These are phyloP conservation scores for Pleoardoris graminearum DNA, from an alignment of 2,329 filamentous ascomycete genomes.

Conservation along the genomic window DNA sequence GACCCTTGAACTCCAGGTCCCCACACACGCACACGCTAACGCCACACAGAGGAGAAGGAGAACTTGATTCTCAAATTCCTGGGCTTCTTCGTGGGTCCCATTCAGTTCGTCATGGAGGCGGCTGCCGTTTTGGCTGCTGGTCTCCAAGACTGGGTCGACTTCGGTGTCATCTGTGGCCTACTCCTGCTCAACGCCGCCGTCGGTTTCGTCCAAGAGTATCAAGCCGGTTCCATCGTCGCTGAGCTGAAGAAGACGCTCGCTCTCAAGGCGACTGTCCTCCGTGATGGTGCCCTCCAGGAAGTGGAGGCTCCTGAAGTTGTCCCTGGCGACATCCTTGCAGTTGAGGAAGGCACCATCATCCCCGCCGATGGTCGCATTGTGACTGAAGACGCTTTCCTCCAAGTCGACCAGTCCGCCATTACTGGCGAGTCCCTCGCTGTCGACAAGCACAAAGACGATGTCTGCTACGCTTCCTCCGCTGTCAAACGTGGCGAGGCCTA, in stretches of 20 bases:
- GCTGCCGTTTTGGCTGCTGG: constrained; percentile 80
- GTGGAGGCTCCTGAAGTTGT: constrained; percentile 83
- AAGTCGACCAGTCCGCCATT: constrained; percentile 90
- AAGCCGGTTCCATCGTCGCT: constrained; percentile 87
- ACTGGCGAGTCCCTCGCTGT: constrained; percentile 91
- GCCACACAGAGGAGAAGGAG: constrained; percentile 71
- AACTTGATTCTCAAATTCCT: constrained; percentile 82
- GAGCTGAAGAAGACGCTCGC: constrained; percentile 89
- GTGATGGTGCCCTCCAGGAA: constrained; percentile 76
- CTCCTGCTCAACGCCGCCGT: constrained; percentile 82
- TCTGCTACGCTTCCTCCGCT: constrained; percentile 81
- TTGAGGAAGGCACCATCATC: constrained; percentile 90
- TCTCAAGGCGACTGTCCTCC: constrained; percentile 83
- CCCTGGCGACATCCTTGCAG: constrained; percentile 84
- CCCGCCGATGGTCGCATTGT: constrained; percentile 86
- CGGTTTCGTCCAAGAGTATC: constrained; percentile 87
- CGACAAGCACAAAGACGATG: constrained; percentile 81
- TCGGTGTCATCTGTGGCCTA: constrained; percentile 85
- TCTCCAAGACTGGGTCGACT: constrained; percentile 89
- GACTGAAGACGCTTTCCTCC: constrained; percentile 80
- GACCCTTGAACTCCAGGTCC: neutral
- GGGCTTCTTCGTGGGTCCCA: constrained; percentile 82
- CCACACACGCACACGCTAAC: constrained; percentile 15
- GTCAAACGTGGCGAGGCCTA: constrained; percentile 91
- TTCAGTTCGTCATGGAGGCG: constrained; percentile 91